Evolutionary conservation across 73 alveolate species (phyloP).

Genomic region (Paramecium primaurelia): DNA sequence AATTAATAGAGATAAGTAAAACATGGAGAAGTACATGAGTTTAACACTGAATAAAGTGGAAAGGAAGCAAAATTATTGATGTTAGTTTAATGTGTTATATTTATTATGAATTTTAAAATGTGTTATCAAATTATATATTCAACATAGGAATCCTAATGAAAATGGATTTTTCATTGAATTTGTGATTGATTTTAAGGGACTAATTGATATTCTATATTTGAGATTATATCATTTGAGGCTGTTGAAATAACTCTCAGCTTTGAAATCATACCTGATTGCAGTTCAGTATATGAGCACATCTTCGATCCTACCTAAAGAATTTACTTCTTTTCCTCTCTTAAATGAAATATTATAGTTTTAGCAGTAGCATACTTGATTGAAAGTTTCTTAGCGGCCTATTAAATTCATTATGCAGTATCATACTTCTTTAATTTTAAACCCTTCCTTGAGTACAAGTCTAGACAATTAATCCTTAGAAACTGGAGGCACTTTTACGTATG

Average conservation of each 20-base stretch:
- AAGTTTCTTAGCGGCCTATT: slow-evolving; percentile 15
- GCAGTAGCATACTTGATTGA: slow-evolving; percentile 34
- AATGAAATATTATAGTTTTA: neutral
- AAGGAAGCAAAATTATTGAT: neutral
- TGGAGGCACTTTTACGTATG: slow-evolving; percentile 17
- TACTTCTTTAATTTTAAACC: slow-evolving; percentile 34
- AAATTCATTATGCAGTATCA: neutral
- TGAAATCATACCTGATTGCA: neutral
- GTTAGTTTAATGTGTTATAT: neutral
- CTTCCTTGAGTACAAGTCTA: neutral
- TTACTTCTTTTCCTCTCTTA: neutral
- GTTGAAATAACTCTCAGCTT: neutral
- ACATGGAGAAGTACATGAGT: neutral
- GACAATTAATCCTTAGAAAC: neutral
- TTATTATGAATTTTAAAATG: neutral
- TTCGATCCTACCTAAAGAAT: neutral
- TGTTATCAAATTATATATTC: neutral
- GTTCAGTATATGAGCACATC: slow-evolving; percentile 27
- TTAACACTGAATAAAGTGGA: neutral
- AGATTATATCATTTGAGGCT: neutral
- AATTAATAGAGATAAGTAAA: neutral
- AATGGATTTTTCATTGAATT: neutral
- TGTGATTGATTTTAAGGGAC: neutral
- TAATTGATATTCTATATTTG: neutral
- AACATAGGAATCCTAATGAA: neutral